Base-by-base conservation (phyloP, 78 protist species). In the Dictyostelium intermedium region DNA sequence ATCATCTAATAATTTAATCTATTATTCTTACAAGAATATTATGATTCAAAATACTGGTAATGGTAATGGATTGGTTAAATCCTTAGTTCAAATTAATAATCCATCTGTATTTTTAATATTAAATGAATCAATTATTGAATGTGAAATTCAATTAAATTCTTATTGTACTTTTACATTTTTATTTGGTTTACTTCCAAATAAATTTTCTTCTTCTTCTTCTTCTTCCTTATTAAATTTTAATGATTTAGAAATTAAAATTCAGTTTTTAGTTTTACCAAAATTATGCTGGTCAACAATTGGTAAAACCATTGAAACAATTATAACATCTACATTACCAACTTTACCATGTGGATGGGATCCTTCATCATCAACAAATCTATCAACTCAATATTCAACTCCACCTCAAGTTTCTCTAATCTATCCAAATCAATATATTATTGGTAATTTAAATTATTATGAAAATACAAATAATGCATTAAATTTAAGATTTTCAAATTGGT, bases 401-500 rank as follows among this genome's bases (percentile, higher is more conserved):
- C 79, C 79, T 34, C 79, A 72, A 72, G 79, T 72, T 16, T 72
- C 45, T 5, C 18, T 72, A 72, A 72, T 72, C 16, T 72, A 72
- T 34, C 79, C 79, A 34, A 72, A 32, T 34, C 23, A 72, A 32
- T 32, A 30, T 32, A 30, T 16, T 32, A 34, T 27, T 72, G 23
- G 37, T 2, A 32, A 72, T 16, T 32, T 32, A 30, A 34, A 72
- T 72, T 72, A 72, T 72, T 66, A 66, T 66, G 5, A 66, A 66
- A 27, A 23, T 27, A 8, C 30, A 1, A 11, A 23, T 27, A 27
- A 66, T 66, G 11, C 39, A 8, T 34, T 72, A 72, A 72, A 72
- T 34, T 72, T 72, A 72, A 72, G 14, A 34, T 72, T 72, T 72
- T 72, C 79, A 72, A 34, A 72, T 30, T 72, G 79, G 79, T 66